These are phyloP conservation scores for Phytophthora parvispora DNA, from an alignment of 352 stramenopile genomes.

Conservation along the genomic window DNA sequence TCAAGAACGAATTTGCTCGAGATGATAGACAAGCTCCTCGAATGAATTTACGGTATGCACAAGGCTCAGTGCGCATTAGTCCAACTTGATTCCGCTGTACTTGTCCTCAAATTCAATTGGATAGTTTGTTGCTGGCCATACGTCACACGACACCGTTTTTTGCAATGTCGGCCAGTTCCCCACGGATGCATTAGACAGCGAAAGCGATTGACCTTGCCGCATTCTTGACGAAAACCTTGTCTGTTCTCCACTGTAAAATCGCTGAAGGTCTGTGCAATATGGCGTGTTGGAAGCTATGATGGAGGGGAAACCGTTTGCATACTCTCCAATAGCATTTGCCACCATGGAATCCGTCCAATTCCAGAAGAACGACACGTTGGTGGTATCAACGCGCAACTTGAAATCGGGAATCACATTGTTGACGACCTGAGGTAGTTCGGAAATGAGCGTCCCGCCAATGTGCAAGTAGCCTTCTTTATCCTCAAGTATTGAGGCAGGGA, in stretches of 20 bases:
- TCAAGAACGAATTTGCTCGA: no score
- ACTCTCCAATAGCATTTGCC: not conserved
- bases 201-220: not conserved
- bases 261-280: constrained; percentile 1
- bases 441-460: constrained; percentile 17
- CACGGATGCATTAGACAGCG: constrained; percentile 11
- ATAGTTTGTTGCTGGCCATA: constrained; percentile 11
- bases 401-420: constrained; percentile 1
- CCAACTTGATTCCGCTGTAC: not conserved
- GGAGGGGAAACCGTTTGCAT: not conserved
- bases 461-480: constrained; percentile 14
- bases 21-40: not conserved
- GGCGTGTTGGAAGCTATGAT: not conserved
- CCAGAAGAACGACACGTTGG: constrained; percentile 28
- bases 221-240: constrained; percentile 7
- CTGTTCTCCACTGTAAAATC: constrained; percentile 11
- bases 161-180: constrained; percentile 10
- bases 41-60: not conserved
- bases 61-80: not conserved
- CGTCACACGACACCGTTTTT: constrained; percentile 9
- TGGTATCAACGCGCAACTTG: constrained; percentile 19
- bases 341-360: constrained; percentile 25
- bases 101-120: constrained; percentile 26
- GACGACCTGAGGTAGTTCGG: constrained; percentile 12
- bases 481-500: constrained; percentile 17